phyloP scores from a whole-genome alignment of 805 yeast genomes.

The Starmerella roubikii region DNA sequence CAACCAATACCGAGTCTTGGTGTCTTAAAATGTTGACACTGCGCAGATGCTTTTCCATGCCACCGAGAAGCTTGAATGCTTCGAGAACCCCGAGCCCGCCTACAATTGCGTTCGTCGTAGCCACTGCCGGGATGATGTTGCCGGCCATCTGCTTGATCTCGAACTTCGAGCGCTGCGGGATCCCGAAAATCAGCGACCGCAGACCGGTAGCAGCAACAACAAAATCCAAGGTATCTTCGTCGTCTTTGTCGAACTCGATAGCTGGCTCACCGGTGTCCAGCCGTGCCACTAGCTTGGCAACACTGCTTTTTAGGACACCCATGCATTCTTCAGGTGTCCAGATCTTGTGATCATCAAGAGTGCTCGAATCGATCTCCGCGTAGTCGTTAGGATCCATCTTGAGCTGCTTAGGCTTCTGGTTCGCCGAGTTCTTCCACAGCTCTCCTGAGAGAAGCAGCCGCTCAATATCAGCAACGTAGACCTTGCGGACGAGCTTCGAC shows the following conservation, averaged over 20 bases:
- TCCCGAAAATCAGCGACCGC: slow-evolving; percentile 76
- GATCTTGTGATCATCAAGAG: slow-evolving; percentile 30
- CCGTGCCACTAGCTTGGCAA: slow-evolving; percentile 40
- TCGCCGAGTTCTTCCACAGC: slow-evolving; percentile 55
- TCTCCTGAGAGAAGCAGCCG: slow-evolving; percentile 50
- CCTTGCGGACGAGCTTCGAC: slow-evolving; percentile 26
- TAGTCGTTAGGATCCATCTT: slow-evolving; percentile 20
- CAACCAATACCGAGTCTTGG: slow-evolving; percentile 52
- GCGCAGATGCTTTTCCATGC: slow-evolving; percentile 20
- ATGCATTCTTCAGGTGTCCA: slow-evolving; percentile 59
- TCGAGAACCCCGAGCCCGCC: slow-evolving; percentile 77
- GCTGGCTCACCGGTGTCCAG: slow-evolving; percentile 29
- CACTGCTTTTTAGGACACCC: slow-evolving; percentile 40
- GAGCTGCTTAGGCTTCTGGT: slow-evolving; percentile 57
- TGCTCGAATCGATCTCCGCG: slow-evolving; percentile 20
- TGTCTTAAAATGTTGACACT: slow-evolving; percentile 40
- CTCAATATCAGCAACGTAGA: slow-evolving; percentile 66
- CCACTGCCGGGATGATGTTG: slow-evolving; percentile 94
- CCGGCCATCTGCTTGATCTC: slow-evolving; percentile 91
- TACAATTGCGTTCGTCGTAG: slow-evolving; percentile 91
- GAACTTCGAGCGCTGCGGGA: slow-evolving; percentile 63
- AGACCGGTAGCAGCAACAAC: slow-evolving; percentile 85
- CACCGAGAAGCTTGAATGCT: slow-evolving; percentile 42
- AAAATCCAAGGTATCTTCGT: slow-evolving; percentile 76
- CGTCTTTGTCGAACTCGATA: slow-evolving; percentile 76